phyloP scores from a whole-genome alignment of 768 basidiomycete species.

The Floccularia luteovirens region DNA sequence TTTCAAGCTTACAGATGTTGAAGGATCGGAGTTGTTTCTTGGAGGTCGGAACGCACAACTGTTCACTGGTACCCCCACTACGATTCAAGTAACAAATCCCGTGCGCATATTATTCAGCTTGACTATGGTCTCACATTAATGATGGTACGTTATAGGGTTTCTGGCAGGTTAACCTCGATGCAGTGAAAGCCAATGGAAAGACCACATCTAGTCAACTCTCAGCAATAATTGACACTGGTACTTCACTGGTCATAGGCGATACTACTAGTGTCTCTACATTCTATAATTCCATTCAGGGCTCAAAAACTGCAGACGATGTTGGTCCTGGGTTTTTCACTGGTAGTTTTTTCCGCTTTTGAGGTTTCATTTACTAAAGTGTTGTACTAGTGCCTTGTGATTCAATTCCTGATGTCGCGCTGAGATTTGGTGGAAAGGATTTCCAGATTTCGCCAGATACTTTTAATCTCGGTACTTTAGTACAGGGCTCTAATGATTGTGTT shows the following conservation, averaged over 20 bases:
- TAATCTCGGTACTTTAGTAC: background rate
- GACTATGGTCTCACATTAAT: background rate
- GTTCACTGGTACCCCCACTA: background rate
- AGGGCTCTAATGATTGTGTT: background rate
- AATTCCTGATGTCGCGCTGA: background rate
- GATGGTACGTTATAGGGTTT: background rate
- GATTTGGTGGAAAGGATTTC: background rate
- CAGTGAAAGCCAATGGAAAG: background rate
- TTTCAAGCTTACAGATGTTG: too few relatives aligned
- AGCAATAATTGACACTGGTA: background rate
- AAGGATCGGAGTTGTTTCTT: background rate
- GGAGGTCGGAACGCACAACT: background rate
- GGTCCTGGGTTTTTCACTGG: background rate
- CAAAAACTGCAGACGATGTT: background rate
- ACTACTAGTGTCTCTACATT: background rate
- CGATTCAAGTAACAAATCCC: background rate
- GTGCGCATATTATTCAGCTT: background rate
- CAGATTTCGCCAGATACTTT: background rate
- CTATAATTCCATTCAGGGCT: background rate
- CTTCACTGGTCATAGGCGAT: background rate
- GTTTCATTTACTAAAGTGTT: background rate
- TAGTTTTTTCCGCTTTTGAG: background rate
- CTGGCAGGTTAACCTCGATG: background rate
- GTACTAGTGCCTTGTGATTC: background rate
- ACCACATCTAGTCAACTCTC: background rate